Base-by-base conservation (phyloP, 306 rosid genomes). In the Vachellia collinsii region DNA sequence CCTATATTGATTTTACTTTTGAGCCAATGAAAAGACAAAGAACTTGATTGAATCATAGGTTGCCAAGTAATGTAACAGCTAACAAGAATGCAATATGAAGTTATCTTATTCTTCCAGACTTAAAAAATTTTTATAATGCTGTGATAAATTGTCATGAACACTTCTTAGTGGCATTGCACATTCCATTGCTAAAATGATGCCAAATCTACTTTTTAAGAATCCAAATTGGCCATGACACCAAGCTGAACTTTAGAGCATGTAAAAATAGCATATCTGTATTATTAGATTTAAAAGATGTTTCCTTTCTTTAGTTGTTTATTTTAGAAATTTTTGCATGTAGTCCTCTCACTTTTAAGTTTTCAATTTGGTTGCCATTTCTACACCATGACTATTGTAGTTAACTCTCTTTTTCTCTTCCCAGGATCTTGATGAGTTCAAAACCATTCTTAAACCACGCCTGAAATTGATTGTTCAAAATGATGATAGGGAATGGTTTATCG, bases 351-450 rank as follows among this genome's bases (percentile, higher is more conserved):
- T 42, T 74, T 81, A 20, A n/a, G 63, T 56, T 56, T 56, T 56
- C 16, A 64, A 74, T 69, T 68, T 71, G 44, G 46, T 70, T 87
- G n/a, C 65, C 42, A 44, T 80, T 62, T 65, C 82, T 68, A 61
- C 70, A 68, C 4, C 41, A 47, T 67, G 75, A 61, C 70, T 72
- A 70, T 80, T 81, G 70, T 79, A 64, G 63, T 50, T 56, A 50
- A 69, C 74, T 67, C 67, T 61, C 74, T 74, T 72, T 86, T 83
- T 58, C 81, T 72, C 84, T 85, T 80, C 37, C 70, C 84, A 93
- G 99, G 99, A 93, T 88, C 93, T 96, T 71, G 98, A 96, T 80
- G 99, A 96, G 89, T 96, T 96, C 85, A 96, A 89, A 89, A 92
- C 92, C 82, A 96, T 96, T 83, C 98, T 96, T 63, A 96, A 96